Evolutionary conservation across 1,284 basidiomycete species (phyloP).

Genomic region (Ganoderma boninense): DNA sequence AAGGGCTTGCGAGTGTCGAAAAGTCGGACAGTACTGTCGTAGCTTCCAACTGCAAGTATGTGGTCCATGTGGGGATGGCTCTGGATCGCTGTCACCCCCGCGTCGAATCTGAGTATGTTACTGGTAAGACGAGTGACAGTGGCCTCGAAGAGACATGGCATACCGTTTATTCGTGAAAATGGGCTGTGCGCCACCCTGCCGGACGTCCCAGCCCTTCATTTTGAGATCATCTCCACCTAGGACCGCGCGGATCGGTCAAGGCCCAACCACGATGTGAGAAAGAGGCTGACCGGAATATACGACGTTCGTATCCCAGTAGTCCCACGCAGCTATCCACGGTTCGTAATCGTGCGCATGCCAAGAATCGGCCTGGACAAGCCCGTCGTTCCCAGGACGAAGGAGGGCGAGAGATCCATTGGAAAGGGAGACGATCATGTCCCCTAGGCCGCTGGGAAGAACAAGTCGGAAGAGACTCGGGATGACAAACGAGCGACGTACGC

Average conservation of each 20-base stretch:
- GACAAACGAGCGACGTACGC: constrained; percentile 27
- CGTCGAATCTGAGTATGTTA: constrained; percentile 74
- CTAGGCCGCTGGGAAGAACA: constrained; percentile 48
- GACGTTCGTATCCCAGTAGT: constrained; percentile 81
- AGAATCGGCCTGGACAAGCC: constrained; percentile 54
- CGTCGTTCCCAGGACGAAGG: constrained; percentile 55
- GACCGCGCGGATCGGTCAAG: not conserved
- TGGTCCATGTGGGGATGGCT: constrained; percentile 84
- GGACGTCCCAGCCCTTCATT: constrained; percentile 92
- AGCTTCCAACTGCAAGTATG: constrained; percentile 93
- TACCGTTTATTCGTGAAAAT: constrained; percentile 81
- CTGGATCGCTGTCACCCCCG: constrained; percentile 93
- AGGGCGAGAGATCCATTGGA: constrained; percentile 80
- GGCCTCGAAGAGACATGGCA: constrained; percentile 21
- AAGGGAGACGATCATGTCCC: constrained; percentile 79
- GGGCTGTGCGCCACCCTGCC: constrained; percentile 69
- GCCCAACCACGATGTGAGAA: not conserved
- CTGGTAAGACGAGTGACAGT: constrained; percentile 3
- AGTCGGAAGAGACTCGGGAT: constrained; percentile 2
- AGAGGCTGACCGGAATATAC: constrained; percentile 81
- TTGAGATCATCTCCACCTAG: constrained; percentile 93
- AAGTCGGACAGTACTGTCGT: constrained; percentile 84
- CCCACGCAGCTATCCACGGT: constrained; percentile 94
- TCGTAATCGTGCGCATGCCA: constrained; percentile 96
- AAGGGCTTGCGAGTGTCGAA: constrained; percentile 85